These are phyloP conservation scores for Pleurotus platypus DNA, from an alignment of 768 basidiomycete species.

Conservation along the genomic window DNA sequence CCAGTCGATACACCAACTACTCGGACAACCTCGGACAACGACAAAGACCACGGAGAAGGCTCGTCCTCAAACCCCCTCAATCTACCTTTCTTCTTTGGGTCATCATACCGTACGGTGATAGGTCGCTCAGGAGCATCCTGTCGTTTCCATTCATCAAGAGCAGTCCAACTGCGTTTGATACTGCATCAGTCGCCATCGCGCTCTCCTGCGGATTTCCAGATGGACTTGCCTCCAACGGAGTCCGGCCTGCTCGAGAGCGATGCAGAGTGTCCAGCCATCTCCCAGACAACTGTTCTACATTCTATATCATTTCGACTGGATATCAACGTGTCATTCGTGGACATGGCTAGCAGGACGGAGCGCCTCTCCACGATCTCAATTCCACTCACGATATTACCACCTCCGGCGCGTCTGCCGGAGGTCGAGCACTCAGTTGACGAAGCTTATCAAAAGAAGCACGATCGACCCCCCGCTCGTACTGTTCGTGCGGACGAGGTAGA, in stretches of 20 bases:
- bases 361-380: slow-evolving; percentile 60
- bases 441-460: slow-evolving; percentile 87
- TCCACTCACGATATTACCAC: slow-evolving; percentile 69
- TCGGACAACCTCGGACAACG: slow-evolving; percentile 26
- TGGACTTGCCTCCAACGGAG: slow-evolving; percentile 38
- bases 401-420: slow-evolving; percentile 76
- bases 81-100: slow-evolving; percentile 35
- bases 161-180: slow-evolving; percentile 76
- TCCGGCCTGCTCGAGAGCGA: slow-evolving; percentile 51
- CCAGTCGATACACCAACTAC: slow-evolving; percentile 17
- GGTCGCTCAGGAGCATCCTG: slow-evolving; percentile 90
- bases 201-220: slow-evolving; percentile 45
- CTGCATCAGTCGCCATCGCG: slow-evolving; percentile 60
- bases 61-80: slow-evolving; percentile 36
- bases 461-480: slow-evolving; percentile 71
- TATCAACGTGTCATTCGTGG: slow-evolving; percentile 74
- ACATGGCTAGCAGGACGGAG: slow-evolving; percentile 65
- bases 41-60: slow-evolving; percentile 20
- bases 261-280: slow-evolving; percentile 69
- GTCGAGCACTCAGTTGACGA: slow-evolving; percentile 68
- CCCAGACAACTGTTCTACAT: slow-evolving; percentile 81
- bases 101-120: slow-evolving; percentile 52
- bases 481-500: slow-evolving; percentile 68
- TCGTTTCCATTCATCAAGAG: slow-evolving; percentile 75
- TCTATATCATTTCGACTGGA: slow-evolving; percentile 74